phyloP scores from a whole-genome alignment of 1,284 basidiomycete species.

The Amylostereum areolatum region DNA sequence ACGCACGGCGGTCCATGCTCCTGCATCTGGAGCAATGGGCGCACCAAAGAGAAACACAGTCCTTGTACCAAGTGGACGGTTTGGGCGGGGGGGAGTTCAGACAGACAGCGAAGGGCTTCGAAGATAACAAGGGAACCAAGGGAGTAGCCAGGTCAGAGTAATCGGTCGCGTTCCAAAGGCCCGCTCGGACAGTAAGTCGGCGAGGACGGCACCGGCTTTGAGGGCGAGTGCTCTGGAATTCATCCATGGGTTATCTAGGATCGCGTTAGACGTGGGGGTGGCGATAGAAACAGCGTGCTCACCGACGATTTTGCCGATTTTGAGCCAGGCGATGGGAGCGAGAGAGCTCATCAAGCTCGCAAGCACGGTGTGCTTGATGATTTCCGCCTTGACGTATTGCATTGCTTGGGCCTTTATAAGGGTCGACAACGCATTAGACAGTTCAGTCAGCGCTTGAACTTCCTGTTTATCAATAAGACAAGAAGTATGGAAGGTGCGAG shows the following conservation, averaged over 20 bases:
- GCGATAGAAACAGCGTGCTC: slow-evolving; percentile 10
- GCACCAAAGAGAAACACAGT: slow-evolving; percentile 73
- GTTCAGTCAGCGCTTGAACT: slow-evolving; percentile 44
- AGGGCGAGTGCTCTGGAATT: slow-evolving; percentile 44
- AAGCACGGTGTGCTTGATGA: slow-evolving; percentile 47
- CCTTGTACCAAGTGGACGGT: slow-evolving; percentile 60
- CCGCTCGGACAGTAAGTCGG: slow-evolving; percentile 42
- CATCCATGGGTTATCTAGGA: slow-evolving; percentile 55
- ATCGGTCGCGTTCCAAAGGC: slow-evolving; percentile 54
- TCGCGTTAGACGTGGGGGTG: background rate
- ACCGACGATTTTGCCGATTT: slow-evolving; percentile 52
- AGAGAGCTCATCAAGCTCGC: slow-evolving; percentile 43
- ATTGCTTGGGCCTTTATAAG: slow-evolving; percentile 45
- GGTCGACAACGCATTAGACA: slow-evolving; percentile 41
- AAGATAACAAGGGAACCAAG: slow-evolving; percentile 51
- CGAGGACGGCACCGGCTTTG: slow-evolving; percentile 53
- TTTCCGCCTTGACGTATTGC: slow-evolving; percentile 41
- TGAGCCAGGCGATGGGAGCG: slow-evolving; percentile 46
- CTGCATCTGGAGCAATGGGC: slow-evolving; percentile 51
- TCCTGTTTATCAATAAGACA: slow-evolving; percentile 30
- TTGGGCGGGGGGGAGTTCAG: slow-evolving; percentile 33
- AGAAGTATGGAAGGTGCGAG: background rate
- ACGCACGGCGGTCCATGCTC: slow-evolving; percentile 58
- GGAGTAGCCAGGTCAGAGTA: slow-evolving; percentile 50
- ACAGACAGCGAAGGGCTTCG: slow-evolving; percentile 36